A percentile compares a stretch with the other conserved stretches of the same genome.
phyloP scores from a whole-genome alignment of 805 yeast genomes.

The Barnettozyma salicaria region DNA sequence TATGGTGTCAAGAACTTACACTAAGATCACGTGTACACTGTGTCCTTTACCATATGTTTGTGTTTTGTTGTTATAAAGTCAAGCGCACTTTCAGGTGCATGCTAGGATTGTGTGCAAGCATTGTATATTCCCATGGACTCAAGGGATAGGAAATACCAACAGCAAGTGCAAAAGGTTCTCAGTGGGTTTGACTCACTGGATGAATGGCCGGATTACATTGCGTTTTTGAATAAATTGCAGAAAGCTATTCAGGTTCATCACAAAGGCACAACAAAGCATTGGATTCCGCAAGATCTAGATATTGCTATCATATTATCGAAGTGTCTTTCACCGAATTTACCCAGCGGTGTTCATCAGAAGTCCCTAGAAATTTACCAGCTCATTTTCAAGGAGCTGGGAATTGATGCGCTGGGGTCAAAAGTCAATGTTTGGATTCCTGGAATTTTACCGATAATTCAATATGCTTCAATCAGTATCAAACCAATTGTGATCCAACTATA shows the following conservation, averaged over 20 bases:
- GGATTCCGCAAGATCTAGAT: slow-evolving; percentile 62
- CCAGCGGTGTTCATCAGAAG: slow-evolving; percentile 94
- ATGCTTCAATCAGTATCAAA: slow-evolving; percentile 83
- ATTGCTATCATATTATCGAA: slow-evolving; percentile 70
- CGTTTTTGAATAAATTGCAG: slow-evolving; percentile 73
- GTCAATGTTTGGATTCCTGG: slow-evolving; percentile 89
- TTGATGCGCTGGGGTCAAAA: slow-evolving; percentile 45
- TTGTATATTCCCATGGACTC: too few species aligned
- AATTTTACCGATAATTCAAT: slow-evolving; percentile 79
- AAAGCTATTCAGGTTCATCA: slow-evolving; percentile 56
- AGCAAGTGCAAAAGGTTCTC: slow-evolving; percentile 68
- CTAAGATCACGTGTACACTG: too few species aligned
- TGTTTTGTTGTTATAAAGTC: too few species aligned
- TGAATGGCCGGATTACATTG: slow-evolving; percentile 98
- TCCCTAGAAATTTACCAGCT: slow-evolving; percentile 70
- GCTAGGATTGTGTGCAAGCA: too few species aligned
- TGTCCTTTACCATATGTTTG: too few species aligned
- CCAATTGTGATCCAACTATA: slow-evolving; percentile 66
- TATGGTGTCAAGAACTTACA: too few species aligned
- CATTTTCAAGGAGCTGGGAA: slow-evolving; percentile 60
- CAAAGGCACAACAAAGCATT: slow-evolving; percentile 31
- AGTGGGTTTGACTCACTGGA: slow-evolving; percentile 71
- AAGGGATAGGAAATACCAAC: slow-evolving; percentile 61
- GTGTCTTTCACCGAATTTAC: slow-evolving; percentile 75
- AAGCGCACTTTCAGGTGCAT: too few species aligned